A percentile compares a stretch with the other conserved stretches of the same genome.
Evolutionary conservation across 2,329 filamentous ascomycete genomes (phyloP).

Genomic region (Penicillium sp.): DNA sequence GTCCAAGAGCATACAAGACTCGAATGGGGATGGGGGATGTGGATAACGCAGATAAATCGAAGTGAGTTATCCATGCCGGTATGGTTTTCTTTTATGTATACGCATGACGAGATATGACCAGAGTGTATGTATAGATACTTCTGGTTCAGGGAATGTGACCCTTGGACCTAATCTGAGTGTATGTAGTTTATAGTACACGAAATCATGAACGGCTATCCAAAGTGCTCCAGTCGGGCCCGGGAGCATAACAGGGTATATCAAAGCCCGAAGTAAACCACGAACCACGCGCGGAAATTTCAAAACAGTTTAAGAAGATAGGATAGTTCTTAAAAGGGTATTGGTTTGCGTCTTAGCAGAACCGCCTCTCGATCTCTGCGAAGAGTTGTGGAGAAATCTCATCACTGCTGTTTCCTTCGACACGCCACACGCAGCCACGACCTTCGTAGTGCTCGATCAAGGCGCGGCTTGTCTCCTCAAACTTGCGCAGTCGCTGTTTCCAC

Average conservation of each 20-base stretch:
- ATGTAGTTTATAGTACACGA: conserved; percentile 23
- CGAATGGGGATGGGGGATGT: conserved; percentile 49
- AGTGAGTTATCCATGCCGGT: neutral
- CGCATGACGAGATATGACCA: conserved; percentile 16
- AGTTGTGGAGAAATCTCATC: conserved; percentile 95
- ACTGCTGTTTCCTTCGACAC: conserved; percentile 83
- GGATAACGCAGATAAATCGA: conserved; percentile 31
- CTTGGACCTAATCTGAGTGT: neutral
- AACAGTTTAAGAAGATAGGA: neutral
- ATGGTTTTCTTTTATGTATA: conserved; percentile 4
- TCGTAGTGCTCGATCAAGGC: conserved; percentile 88
- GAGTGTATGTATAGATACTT: conserved; percentile 6
- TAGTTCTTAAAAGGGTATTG: conserved; percentile 13
- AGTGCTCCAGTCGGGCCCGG: conserved; percentile 2
- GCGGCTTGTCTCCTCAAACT: conserved; percentile 84
- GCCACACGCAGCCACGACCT: conserved; percentile 77
- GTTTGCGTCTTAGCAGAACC: conserved; percentile 57
- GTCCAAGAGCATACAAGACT: conserved; percentile 83
- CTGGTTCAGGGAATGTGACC: neutral
- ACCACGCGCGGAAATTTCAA: conserved; percentile 8
- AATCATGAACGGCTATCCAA: conserved; percentile 16
- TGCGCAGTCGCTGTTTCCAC: conserved; percentile 75
- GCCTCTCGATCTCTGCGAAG: conserved; percentile 74
- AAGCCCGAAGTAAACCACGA: conserved; percentile 5
- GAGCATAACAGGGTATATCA: conserved; percentile 20